Conservation (phyloP, 139 green algal genomes). For the Monoraphidium neglectum region DNA sequence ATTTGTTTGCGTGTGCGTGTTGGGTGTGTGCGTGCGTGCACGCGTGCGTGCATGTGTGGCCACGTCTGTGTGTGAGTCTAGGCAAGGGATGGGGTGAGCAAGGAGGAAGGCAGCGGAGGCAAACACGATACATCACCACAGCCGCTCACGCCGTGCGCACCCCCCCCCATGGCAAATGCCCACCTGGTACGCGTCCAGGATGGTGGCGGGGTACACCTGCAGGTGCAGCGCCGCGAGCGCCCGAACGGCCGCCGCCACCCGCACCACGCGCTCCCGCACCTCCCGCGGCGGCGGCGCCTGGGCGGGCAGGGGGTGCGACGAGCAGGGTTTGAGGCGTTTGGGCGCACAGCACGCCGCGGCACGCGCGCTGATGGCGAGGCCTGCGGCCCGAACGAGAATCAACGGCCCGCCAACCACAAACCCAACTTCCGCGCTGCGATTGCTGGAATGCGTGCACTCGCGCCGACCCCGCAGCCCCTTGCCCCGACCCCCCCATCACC, state of each 20-base stretch:
- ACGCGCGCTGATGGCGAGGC: too few relatives aligned
- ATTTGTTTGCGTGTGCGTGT: too few relatives aligned
- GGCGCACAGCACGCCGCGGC: too few relatives aligned
- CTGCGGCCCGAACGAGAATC: too few relatives aligned
- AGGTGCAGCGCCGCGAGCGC: conserved; percentile 66
- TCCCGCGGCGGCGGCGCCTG: conserved; percentile 12
- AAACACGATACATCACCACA: not conserved
- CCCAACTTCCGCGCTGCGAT: too few relatives aligned
- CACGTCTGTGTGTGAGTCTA: not conserved
- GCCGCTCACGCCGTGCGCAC: not conserved
- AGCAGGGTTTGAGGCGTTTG: too few relatives aligned
- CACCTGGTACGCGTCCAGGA: conserved; percentile 56
- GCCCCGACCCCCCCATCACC: too few relatives aligned
- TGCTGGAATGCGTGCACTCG: too few relatives aligned
- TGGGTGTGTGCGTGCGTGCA: not conserved
- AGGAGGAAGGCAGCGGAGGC: not conserved
- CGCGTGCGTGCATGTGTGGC: not conserved
- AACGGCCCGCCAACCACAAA: too few relatives aligned
- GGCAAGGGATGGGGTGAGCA: not conserved
- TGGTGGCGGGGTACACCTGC: conserved; percentile 55
- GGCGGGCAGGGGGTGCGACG: too few relatives aligned
- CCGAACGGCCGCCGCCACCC: conserved; percentile 59
- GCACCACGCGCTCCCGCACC: conserved; percentile 53
- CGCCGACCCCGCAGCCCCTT: conserved; percentile 1
- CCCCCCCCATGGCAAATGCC: not conserved